These are phyloP conservation scores for Yamadazyma kanchanaburiensis DNA, from an alignment of 1,139 yeast species.

Conservation along the genomic window DNA sequence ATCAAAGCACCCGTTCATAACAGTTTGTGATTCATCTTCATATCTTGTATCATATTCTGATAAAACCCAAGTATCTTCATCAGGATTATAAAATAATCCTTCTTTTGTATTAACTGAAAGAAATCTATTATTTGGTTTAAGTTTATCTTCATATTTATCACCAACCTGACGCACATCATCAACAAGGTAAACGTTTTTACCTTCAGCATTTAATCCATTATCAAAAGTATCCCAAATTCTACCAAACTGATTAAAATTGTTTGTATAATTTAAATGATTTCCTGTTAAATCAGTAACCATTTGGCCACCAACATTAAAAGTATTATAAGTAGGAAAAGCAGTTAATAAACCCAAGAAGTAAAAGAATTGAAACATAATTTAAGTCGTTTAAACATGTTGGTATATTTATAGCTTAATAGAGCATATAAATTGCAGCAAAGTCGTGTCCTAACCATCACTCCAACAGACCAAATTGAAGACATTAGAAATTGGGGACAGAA, in stretches of 20 bases:
- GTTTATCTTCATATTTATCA: slow-evolving; percentile 4
- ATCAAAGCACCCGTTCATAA: slow-evolving; percentile 4
- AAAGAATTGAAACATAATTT: no score
- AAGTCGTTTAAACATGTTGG: no score
- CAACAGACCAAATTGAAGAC: no score
- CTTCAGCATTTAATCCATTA: no score
- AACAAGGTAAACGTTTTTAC: slow-evolving; percentile 9
- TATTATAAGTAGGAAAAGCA: no score
- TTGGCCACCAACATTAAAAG: neutral
- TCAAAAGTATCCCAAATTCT: slow-evolving; percentile 2
- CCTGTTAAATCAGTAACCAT: slow-evolving; percentile 2
- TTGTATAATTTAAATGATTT: neutral
- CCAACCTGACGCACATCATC: slow-evolving; percentile 9
- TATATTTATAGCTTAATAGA: no score
- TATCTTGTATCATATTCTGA: slow-evolving; percentile 3
- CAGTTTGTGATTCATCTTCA: neutral
- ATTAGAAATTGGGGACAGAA: no score
- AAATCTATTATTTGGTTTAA: slow-evolving; percentile 10
- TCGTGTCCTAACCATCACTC: no score
- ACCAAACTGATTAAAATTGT: neutral
- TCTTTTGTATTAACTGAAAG: slow-evolving; percentile 10
- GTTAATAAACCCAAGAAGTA: no score
- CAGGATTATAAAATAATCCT: slow-evolving; percentile 15
- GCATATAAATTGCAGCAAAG: no score
- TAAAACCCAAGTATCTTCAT: slow-evolving; percentile 13